Conservation (phyloP, 2,329 filamentous ascomycete species). For the Aspergillus alliaceus region DNA sequence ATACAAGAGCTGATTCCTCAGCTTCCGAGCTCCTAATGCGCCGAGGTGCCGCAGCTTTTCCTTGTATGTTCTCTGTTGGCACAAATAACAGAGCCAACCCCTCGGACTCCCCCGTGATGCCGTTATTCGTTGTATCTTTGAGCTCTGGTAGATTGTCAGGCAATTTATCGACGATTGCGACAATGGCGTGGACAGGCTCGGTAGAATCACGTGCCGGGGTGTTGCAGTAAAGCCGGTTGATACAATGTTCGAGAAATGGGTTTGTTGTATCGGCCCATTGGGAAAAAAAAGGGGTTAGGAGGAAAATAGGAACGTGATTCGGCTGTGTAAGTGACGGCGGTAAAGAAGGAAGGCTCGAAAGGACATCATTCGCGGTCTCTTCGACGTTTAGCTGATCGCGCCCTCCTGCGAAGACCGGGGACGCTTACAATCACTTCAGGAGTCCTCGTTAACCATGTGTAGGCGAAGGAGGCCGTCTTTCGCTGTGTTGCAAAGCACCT, state of each 20-base stretch:
- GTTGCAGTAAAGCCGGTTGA: conserved; percentile 27
- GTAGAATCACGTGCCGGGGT: conserved; percentile 5
- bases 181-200: conserved; percentile 27
- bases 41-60: conserved; percentile 28
- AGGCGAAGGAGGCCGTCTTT: conserved; percentile 21
- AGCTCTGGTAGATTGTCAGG: conserved; percentile 18
- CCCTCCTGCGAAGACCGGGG: background rate
- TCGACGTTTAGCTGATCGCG: conserved; percentile 7
- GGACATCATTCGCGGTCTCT: conserved; percentile 31
- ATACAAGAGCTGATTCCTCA: conserved; percentile 34
- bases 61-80: conserved; percentile 25
- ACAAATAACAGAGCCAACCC: conserved; percentile 37
- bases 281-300: conserved; percentile 40
- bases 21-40: conserved; percentile 29
- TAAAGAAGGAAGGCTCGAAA: conserved; percentile 26
- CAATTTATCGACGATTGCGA: conserved; percentile 39
- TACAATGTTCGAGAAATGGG: conserved; percentile 31
- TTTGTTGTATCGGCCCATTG: conserved; percentile 35
- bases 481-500: conserved; percentile 21
- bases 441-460: conserved; percentile 34
- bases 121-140: background rate
- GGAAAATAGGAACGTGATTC: conserved; percentile 31
- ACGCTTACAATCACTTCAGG: conserved; percentile 30
- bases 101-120: conserved; percentile 24
- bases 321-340: conserved; percentile 13